Evolutionary conservation across 164 flowering plant genomes (phyloP).

Genomic region (Warburgia ugandensis): DNA sequence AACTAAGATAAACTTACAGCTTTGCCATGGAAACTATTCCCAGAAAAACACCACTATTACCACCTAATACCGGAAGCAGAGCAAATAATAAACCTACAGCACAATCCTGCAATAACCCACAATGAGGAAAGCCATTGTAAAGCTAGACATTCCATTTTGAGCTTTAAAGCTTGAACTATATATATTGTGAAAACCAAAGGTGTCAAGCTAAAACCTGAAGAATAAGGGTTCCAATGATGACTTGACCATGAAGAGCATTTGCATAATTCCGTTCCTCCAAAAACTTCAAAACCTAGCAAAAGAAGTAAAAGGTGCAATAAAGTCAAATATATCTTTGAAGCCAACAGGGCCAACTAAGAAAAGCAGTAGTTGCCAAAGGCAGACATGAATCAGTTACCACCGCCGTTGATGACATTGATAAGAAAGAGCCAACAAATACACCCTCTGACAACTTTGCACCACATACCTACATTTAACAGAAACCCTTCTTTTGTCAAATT

Average conservation of each 20-base stretch:
- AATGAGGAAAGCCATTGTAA: conserved; percentile 4
- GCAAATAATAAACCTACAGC: conserved; percentile 97
- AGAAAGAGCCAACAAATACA: conserved; percentile 75
- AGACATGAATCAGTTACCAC: conserved; percentile 45
- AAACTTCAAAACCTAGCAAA: conserved; percentile 74
- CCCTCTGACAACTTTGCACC: conserved; percentile 95
- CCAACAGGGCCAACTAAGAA: background rate
- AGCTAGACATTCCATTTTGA: background rate
- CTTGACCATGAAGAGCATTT: conserved; percentile 86
- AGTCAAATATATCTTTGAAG: background rate
- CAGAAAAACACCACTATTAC: conserved; percentile 65
- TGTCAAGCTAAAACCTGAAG: conserved; percentile 56
- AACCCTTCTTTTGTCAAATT: background rate
- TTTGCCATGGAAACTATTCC: conserved; percentile 83
- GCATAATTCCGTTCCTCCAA: conserved; percentile 57
- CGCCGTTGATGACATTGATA: conserved; percentile 99
- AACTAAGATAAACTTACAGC: conserved; percentile 61
- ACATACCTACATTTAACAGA: conserved; percentile 51
- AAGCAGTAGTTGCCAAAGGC: conserved; percentile 1
- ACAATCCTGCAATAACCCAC: conserved; percentile 67
- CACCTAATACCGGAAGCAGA: conserved; percentile 95
- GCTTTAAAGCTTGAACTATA: background rate
- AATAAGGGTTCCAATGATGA: conserved; percentile 89
- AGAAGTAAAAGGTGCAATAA: conserved; percentile 6
- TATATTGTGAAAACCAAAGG: conserved; percentile 3